Percentiles rank a stretch among this genome's conserved stretches.
These are phyloP conservation scores for Phragmites australis DNA, from an alignment of 176 grass and related monocot species.

Conservation along the genomic window DNA sequence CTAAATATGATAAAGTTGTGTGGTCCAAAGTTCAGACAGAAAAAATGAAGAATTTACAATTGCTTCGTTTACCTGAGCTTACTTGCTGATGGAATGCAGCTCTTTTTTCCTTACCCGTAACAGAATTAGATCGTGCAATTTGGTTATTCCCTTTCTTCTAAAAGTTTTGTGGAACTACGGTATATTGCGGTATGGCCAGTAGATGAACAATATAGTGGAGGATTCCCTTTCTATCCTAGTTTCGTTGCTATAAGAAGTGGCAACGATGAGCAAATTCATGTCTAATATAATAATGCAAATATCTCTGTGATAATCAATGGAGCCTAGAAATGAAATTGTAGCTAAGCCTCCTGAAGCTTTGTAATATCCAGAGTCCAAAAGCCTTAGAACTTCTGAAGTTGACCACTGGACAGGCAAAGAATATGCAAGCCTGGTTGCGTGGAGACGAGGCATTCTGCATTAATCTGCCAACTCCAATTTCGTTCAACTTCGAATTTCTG, in stretches of 20 bases:
- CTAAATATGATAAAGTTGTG: not conserved
- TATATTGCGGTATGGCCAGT: too few species aligned
- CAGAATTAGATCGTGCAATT: not conserved
- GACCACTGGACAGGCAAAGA: constrained; percentile 34
- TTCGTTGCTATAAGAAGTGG: not conserved
- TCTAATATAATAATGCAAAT: not conserved
- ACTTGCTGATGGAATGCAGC: not conserved
- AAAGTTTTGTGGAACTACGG: not conserved
- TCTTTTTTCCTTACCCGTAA: not conserved
- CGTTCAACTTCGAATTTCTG: not conserved
- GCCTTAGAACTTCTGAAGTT: constrained; percentile 21
- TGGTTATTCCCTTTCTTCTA: not conserved
- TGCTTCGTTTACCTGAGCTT: not conserved
- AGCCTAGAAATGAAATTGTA: not conserved
- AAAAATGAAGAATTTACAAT: not conserved
- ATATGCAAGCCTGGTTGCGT: constrained; percentile 36
- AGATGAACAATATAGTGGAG: not conserved
- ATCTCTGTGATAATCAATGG: not conserved
- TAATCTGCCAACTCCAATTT: not conserved
- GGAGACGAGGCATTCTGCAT: not conserved
- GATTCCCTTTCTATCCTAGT: not conserved
- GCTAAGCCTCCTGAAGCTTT: not conserved
- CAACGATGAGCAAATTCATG: not conserved
- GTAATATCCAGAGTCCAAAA: constrained; percentile 13
- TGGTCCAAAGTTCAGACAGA: not conserved